phyloP scores from a whole-genome alignment of 2,329 filamentous ascomycete species.

The Penicillium vulpinum region DNA sequence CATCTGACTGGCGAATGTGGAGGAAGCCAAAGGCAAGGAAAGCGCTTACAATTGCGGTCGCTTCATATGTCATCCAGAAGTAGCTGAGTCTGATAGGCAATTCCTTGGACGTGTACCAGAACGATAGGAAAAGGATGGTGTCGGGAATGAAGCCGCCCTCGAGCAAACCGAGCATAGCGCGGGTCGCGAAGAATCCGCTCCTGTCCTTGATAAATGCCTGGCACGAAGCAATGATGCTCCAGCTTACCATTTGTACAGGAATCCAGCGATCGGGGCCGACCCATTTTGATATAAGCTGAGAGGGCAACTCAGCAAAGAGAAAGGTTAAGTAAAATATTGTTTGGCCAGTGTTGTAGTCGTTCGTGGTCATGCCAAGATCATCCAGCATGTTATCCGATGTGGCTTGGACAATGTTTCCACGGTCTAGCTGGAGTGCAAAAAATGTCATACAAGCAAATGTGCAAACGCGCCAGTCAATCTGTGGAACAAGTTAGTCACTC shows the following conservation, averaged over 20 bases:
- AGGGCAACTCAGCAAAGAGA: conserved; percentile 57
- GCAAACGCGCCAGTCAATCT: conserved; percentile 46
- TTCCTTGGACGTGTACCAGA: conserved; percentile 73
- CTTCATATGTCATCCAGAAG: conserved; percentile 68
- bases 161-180: conserved; percentile 51
- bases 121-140: conserved; percentile 61
- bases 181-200: conserved; percentile 43
- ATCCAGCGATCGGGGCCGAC: conserved; percentile 62
- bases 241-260: conserved; percentile 58
- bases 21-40: conserved; percentile 50
- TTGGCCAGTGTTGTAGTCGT: conserved; percentile 48
- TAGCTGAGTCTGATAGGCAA: conserved; percentile 65
- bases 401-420: conserved; percentile 63
- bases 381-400: conserved; percentile 61
- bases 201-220: conserved; percentile 54
- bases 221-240: conserved; percentile 55
- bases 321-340: conserved; percentile 41
- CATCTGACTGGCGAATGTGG: conserved; percentile 39
- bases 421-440: conserved; percentile 64
- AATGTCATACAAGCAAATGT: conserved; percentile 59
- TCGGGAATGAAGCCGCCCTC: conserved; percentile 56
- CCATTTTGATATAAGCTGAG: conserved; percentile 61
- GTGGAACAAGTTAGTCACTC: neutral
- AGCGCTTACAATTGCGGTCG: conserved; percentile 48
- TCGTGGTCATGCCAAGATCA: conserved; percentile 51